Conservation (phyloP, 2,329 filamentous ascomycete species). For the Xylaria digitata region DNA sequence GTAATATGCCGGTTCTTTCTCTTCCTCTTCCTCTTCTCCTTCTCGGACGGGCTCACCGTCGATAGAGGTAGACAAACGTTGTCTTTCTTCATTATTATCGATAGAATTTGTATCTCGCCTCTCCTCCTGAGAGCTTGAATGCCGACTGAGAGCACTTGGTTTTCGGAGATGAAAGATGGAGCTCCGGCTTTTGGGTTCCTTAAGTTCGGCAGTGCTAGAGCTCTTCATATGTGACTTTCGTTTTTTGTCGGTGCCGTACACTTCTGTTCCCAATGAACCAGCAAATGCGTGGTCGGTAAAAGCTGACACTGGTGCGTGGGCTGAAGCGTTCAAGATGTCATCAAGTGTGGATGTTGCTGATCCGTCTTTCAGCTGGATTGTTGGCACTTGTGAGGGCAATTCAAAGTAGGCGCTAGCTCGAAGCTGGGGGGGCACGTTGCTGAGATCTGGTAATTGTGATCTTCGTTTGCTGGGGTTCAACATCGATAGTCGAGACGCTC, state of each 20-base stretch:
- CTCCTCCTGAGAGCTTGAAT: conserved; percentile 43
- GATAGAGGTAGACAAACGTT: conserved; percentile 42
- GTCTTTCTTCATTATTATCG: conserved; percentile 45
- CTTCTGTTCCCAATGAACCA: conserved; percentile 78
- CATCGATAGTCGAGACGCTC: conserved; percentile 47
- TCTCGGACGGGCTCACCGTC: conserved; percentile 52
- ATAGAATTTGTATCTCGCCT: conserved; percentile 37
- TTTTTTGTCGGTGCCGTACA: conserved; percentile 74
- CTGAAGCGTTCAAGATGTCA: conserved; percentile 90
- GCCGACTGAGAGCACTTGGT: conserved; percentile 50
- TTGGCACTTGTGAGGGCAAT: conserved; percentile 63
- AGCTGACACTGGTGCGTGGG: conserved; percentile 85
- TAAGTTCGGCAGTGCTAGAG: conserved; percentile 42
- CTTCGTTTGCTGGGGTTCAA: conserved; percentile 53
- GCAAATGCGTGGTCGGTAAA: conserved; percentile 91
- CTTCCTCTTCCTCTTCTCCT: conserved; percentile 58
- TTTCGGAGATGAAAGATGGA: conserved; percentile 63
- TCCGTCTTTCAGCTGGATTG: conserved; percentile 73
- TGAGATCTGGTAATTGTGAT: conserved; percentile 55
- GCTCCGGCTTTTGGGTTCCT: conserved; percentile 58
- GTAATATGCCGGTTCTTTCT: conserved; percentile 61
- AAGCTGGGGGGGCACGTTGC: conserved; percentile 80
- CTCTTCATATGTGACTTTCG: conserved; percentile 54
- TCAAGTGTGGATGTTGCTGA: conserved; percentile 92
- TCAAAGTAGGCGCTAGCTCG: conserved; percentile 95